phyloP scores from a whole-genome alignment of 192 early-diverging fungal species.

The Funneliformis mosseae region DNA sequence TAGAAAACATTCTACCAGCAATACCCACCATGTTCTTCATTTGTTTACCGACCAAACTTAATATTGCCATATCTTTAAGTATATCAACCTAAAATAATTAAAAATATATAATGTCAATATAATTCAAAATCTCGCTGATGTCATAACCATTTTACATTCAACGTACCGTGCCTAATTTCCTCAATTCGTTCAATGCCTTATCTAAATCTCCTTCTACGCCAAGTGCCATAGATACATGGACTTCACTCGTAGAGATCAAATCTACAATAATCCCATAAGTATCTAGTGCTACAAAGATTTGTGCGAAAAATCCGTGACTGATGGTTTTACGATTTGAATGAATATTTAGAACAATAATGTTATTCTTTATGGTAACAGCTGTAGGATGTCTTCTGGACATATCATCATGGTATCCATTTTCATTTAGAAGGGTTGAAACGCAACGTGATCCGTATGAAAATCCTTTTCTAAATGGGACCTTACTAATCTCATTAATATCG shows the following conservation, averaged over 20 bases:
- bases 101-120: not conserved
- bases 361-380: slow-evolving; percentile 98
- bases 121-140: not conserved
- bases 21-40: slow-evolving; percentile 99
- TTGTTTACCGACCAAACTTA: slow-evolving; percentile 93
- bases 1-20: slow-evolving; percentile 91
- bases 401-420: slow-evolving; percentile 76
- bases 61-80: slow-evolving; percentile 87
- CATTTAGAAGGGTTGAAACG: slow-evolving; percentile 60
- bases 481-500: slow-evolving; percentile 45
- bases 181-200: slow-evolving; percentile 77
- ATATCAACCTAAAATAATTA: slow-evolving; percentile 40
- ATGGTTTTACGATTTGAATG: slow-evolving; percentile 96
- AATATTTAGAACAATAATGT: slow-evolving; percentile 93
- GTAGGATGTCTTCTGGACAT: slow-evolving; percentile 83
- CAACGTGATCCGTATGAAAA: slow-evolving; percentile 50
- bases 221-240: slow-evolving; percentile 90
- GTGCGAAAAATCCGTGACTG: slow-evolving; percentile 96
- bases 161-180: slow-evolving; percentile 72
- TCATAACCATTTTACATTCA: not conserved
- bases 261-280: slow-evolving; percentile 91
- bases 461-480: slow-evolving; percentile 46
- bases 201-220: slow-evolving; percentile 73
- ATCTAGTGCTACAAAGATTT: slow-evolving; percentile 92
- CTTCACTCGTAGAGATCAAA: slow-evolving; percentile 90